Base-by-base conservation (phyloP, 2,329 filamentous ascomycete species). In the Periglandula ipomoeae region DNA sequence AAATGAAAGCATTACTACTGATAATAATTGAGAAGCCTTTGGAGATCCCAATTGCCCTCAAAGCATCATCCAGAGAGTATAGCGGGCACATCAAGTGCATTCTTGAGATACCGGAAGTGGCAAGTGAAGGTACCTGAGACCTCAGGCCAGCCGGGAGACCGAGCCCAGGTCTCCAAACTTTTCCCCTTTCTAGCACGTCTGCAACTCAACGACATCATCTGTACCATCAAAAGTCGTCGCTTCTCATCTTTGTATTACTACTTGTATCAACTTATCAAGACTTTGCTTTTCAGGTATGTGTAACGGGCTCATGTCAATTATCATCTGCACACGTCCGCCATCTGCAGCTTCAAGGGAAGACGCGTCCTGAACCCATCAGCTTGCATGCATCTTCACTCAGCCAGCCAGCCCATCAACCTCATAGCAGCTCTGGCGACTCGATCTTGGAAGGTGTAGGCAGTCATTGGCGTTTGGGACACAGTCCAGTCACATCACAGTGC, bases 71-170 rank as follows among this genome's bases (percentile, higher is more conserved):
- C n/a, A n/a, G n/a, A n/a, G n/a, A n/a, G n/a, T n/a, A n/a, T n/a
- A n/a, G n/a, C n/a, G n/a, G n/a, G n/a, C n/a, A n/a, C n/a, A n/a
- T n/a, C n/a, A n/a, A n/a, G n/a, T n/a, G n/a, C n/a, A n/a, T n/a
- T n/a, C n/a, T n/a, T n/a, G n/a, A n/a, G n/a, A n/a, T n/a, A n/a
- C n/a, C n/a, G n/a, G 39, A 22, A n/a, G 39, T 22, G 23, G n/a
- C n/a, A 41, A 41, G 35, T 6, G 7, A 20, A 22, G 20, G 53
- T 58, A 62, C 63, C 61, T 65, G 59, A 66, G 56, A 63, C 58
- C 60, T 65, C 61, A 65, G 63, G 63, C 63, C 54, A 50, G 53
- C 27, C 15, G 27, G 26, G 22, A n/a, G 58, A 61, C 24, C 11
- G 49, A 48, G 41, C 50, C 46, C 50, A 52, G 50, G 37, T 39